Evolutionary conservation across 768 basidiomycete species (phyloP).

Genomic region (Mycena vulgaris): DNA sequence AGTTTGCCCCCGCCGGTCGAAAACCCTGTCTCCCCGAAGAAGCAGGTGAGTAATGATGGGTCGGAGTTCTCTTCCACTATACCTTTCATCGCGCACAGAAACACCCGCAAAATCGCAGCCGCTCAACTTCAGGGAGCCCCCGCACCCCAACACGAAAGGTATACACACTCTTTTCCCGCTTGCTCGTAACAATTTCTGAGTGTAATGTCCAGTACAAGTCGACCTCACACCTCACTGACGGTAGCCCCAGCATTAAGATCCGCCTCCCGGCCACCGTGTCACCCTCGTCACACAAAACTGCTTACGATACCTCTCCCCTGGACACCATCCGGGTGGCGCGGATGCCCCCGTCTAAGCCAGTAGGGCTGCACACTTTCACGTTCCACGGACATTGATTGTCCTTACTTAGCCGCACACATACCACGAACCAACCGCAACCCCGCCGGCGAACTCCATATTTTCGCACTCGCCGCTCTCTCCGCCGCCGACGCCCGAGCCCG

Average conservation of each 20-base stretch:
- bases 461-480: constrained; percentile 16
- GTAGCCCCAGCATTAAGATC: too few relatives aligned
- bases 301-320: background rate
- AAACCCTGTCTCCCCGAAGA: background rate
- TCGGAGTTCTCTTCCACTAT: too few relatives aligned
- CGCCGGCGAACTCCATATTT: background rate
- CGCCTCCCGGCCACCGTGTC: background rate
- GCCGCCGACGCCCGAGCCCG: constrained; percentile 22
- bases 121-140: background rate
- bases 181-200: too few relatives aligned
- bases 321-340: background rate
- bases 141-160: background rate
- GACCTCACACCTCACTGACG: too few relatives aligned
- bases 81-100: too few relatives aligned
- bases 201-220: too few relatives aligned
- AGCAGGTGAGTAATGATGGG: background rate
- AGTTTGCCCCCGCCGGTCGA: too few relatives aligned
- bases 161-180: background rate
- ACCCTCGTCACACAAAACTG: too few relatives aligned
- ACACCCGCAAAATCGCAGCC: too few relatives aligned
- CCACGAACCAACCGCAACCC: background rate
- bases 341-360: background rate
- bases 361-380: too few relatives aligned
- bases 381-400: too few relatives aligned
- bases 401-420: background rate